Percentiles rank a stretch among this genome's conserved stretches.
These are phyloP conservation scores for Penicillium odoratum DNA, from an alignment of 495 filamentous ascomycete genomes.

Conservation along the genomic window DNA sequence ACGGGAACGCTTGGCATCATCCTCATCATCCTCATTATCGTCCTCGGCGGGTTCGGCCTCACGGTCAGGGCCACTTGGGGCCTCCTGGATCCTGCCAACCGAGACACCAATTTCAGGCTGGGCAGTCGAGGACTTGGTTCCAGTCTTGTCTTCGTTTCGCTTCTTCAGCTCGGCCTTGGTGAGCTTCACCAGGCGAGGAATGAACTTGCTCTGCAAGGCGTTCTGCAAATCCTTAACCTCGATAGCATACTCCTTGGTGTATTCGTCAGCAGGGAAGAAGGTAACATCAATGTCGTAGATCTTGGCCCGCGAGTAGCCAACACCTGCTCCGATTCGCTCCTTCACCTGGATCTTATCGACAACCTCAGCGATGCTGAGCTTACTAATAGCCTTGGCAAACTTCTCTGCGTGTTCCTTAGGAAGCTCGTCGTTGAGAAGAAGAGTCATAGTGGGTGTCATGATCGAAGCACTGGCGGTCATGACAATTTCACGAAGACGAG, in stretches of 20 bases:
- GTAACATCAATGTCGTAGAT: slow-evolving; percentile 78
- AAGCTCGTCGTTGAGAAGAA: slow-evolving; percentile 73
- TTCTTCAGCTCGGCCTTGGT: slow-evolving; percentile 77
- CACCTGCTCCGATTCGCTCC: slow-evolving; percentile 70
- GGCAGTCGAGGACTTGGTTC: slow-evolving; percentile 60
- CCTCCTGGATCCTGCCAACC: slow-evolving; percentile 66
- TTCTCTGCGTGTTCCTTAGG: slow-evolving; percentile 66
- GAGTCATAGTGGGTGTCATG: slow-evolving; percentile 88
- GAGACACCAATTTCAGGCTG: slow-evolving; percentile 81
- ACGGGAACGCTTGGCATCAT: slow-evolving; percentile 82
- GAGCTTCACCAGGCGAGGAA: slow-evolving; percentile 64
- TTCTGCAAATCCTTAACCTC: slow-evolving; percentile 68
- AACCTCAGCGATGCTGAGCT: slow-evolving; percentile 82
- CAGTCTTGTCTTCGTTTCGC: slow-evolving; percentile 63
- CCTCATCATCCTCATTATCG: slow-evolving; percentile 74
- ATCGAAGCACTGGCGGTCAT: slow-evolving; percentile 93
- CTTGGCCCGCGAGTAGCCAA: slow-evolving; percentile 68
- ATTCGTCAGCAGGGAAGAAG: slow-evolving; percentile 84
- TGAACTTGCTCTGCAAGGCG: slow-evolving; percentile 77
- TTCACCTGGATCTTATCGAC: slow-evolving; percentile 77
- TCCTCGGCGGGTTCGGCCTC: slow-evolving; percentile 69
- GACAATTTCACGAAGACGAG: slow-evolving; percentile 93
- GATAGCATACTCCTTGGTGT: slow-evolving; percentile 82
- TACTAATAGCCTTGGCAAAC: slow-evolving; percentile 91
- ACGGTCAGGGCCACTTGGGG: slow-evolving; percentile 47